Base-by-base conservation (phyloP, 495 filamentous ascomycete species). In the Amniculicola lignicola region DNA sequence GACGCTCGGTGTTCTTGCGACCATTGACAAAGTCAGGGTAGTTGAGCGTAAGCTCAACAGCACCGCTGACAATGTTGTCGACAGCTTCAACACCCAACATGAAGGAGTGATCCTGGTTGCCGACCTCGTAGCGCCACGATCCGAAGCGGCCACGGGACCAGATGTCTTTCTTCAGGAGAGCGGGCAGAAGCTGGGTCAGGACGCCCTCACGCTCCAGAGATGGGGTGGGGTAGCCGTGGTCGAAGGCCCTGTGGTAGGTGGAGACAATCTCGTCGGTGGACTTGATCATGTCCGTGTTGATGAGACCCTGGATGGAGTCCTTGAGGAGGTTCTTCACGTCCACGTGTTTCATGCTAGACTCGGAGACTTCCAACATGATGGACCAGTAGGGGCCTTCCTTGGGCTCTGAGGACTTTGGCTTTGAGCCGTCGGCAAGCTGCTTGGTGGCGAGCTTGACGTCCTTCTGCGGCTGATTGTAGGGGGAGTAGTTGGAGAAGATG, bases 401-500 rank as follows among this genome's bases (percentile, higher is more conserved):
- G 49, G 90, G 66, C 62, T 85, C 80, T 41, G 75, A 77, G 66
- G 75, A 84, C 23, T 73, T 65, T 35, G 91, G 82, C 74, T 87
- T 86, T 71, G 82, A 85, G 73, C 93, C 93, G 58, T 95, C 77
- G 22, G 89, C 93, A 25, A 89, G 80, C 67, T 89, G 86, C 52
- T 87, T 75, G 12, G 93, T 97, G 38, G 90, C 81, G 33, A 99
- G 86, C 78, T 94, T 93, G 67, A 80, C 84, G 51, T 83, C 83
- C 38, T 80, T 76, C 47, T 84, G 75, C 16, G 93, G 93, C 75
- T 97, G 93, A 78, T 99, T 99, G 82, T 95, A 82, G 54, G 92
- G 93, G 15, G 94, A 97, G 81, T 99, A 99, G 84, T 99, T 99
- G 75, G 93, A 97, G 84, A 99, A 99, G 76, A 99, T 97, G 59